Evolutionary conservation across 331 rosid genomes (phyloP), one percentile per base, ranked within the genome.

Genomic region (Rosa hybrid): DNA sequence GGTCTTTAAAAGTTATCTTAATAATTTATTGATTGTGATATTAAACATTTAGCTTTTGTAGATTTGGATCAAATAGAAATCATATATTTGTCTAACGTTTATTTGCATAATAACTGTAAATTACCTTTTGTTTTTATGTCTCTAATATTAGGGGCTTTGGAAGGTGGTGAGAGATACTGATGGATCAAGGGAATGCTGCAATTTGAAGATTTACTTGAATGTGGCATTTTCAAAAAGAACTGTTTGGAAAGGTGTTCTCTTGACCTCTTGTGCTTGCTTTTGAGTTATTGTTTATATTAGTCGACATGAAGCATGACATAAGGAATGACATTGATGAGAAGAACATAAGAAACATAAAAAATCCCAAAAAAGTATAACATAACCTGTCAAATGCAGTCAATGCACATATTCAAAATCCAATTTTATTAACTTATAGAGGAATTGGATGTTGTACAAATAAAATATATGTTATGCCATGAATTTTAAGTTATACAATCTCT

Each of bases 201-300:
- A 70, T 76, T 85, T 96, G 77, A 80, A 83, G 65, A 87, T 96
- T 75, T 91, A 93, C 79, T 89, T 89, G 82, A 89, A 93, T 82
- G 94, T 96, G 59, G 91, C 92, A 81, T 93, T 96, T 87, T 88
- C 87, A 5, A 93, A 89, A 85, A 90, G 82, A 90, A 96, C 99
- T 64, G 90, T 93, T 25, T 96, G 84, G 84, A 90, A 84, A 96
- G 99, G 99, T 96, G 16, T 85, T 87, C 18, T 49, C 44, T 63
- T 82, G 42, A 65, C 11, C n/a, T 4, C 81, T 8, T 62, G 6
- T 21, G 18, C 34, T 67, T 45, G 25, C 34, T 8, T 64, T 60
- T 56, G 42, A 78, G 12, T 46, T 34, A 27, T 45, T 12, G 68
- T 57, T 60, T 70, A 18, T 82, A 34, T 50, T 57, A 41, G 21